A percentile compares a stretch with the other conserved stretches of the same genome.
These are phyloP conservation scores for Fusarium brevicatenulatum DNA, from an alignment of 2,329 filamentous ascomycete genomes.

Conservation along the genomic window DNA sequence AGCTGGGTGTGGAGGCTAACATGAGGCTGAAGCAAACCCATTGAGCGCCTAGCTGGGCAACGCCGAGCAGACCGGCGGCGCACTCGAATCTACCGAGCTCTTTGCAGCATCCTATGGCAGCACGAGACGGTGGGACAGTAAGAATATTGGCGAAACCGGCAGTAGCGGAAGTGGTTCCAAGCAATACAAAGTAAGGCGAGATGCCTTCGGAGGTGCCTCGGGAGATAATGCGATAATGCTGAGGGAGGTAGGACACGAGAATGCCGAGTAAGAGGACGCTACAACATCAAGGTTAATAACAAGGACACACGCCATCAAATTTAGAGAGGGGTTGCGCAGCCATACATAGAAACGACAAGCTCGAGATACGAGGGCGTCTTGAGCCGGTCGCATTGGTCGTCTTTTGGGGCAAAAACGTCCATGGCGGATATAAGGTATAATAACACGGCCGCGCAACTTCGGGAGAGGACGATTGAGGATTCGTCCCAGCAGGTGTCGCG, in stretches of 20 bases:
- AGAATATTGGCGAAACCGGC: constrained; percentile 93
- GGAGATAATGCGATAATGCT: constrained; percentile 90
- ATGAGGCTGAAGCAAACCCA: constrained; percentile 93
- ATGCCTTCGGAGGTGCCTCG: constrained; percentile 91
- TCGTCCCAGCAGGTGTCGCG: constrained; percentile 15
- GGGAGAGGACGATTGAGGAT: neutral
- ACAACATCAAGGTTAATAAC: constrained; percentile 15
- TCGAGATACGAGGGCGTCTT: constrained; percentile 64
- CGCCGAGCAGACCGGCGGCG: constrained; percentile 84
- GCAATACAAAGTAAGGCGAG: constrained; percentile 91
- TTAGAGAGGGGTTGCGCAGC: neutral
- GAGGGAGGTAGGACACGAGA: constrained; percentile 91
- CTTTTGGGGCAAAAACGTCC: constrained; percentile 42
- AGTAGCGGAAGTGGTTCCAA: constrained; percentile 91
- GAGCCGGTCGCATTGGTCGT: constrained; percentile 59
- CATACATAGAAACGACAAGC: constrained; percentile 66
- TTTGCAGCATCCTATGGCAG: constrained; percentile 87
- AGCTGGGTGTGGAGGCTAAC: constrained; percentile 62
- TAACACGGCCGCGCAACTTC: constrained; percentile 10
- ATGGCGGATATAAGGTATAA: constrained; percentile 27
- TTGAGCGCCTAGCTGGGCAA: constrained; percentile 90
- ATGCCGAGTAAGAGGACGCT: constrained; percentile 86
- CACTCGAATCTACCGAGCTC: constrained; percentile 85
- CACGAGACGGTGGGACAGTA: constrained; percentile 81
- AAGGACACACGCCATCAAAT: neutral